Evolutionary conservation across 148 eudicot genomes (phyloP).

Genomic region (Pharnaceum exiguum): DNA sequence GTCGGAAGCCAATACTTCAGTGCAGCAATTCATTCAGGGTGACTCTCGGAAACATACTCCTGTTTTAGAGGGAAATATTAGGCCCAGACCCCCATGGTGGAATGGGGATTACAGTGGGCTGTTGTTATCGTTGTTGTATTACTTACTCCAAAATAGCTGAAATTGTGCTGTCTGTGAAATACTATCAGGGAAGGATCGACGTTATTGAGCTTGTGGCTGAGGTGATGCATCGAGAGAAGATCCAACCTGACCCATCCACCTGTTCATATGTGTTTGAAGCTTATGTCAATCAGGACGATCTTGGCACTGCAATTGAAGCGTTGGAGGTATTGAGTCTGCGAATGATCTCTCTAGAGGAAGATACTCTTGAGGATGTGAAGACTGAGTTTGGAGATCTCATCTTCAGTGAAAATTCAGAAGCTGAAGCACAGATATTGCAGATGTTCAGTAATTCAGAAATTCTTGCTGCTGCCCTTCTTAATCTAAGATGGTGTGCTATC

Average conservation of each 20-base stretch:
- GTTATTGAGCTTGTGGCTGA: constrained; percentile 55
- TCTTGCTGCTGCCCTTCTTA: constrained; percentile 49
- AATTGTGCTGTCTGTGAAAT: background rate
- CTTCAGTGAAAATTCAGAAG: constrained; percentile 48
- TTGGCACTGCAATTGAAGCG: constrained; percentile 73
- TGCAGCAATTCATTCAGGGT: too few species aligned
- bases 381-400: constrained; percentile 40
- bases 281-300: constrained; percentile 39
- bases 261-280: constrained; percentile 58
- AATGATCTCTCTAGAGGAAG: constrained; percentile 62
- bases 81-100: too few species aligned
- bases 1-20: too few species aligned
- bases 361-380: constrained; percentile 33
- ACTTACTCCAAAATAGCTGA: background rate
- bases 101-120: too few species aligned
- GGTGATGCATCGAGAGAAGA: constrained; percentile 48
- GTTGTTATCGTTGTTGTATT: background rate
- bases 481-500: constrained; percentile 69
- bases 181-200: constrained; percentile 61
- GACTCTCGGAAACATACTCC: too few species aligned
- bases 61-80: too few species aligned
- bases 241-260: constrained; percentile 72
- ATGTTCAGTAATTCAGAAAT: constrained; percentile 29
- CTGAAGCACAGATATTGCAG: constrained; percentile 44
- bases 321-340: constrained; percentile 76